A percentile compares a stretch with the other conserved stretches of the same genome.
These are phyloP conservation scores for Suaeda aralocaspica DNA, from an alignment of 148 eudicot genomes.

Conservation along the genomic window DNA sequence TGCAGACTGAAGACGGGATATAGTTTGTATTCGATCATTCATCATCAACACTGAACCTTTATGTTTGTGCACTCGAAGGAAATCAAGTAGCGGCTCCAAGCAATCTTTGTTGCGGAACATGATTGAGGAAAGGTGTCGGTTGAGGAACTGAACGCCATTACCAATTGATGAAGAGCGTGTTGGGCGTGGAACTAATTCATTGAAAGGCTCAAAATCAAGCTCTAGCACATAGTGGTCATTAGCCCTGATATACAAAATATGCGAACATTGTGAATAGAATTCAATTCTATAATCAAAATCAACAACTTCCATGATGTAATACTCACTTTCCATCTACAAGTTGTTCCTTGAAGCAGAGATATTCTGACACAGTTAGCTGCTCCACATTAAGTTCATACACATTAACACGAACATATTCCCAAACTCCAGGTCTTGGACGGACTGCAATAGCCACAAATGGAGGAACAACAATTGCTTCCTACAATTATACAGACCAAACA, in stretches of 20 bases:
- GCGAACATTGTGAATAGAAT: not conserved
- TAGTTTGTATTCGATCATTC: conserved; percentile 72
- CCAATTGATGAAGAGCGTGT: conserved; percentile 90
- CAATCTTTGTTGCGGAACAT: conserved; percentile 91
- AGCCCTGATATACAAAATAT: conserved; percentile 27
- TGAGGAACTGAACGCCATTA: conserved; percentile 96
- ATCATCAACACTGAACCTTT: conserved; percentile 92
- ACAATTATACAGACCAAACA: conserved; percentile 16
- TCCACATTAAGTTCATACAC: conserved; percentile 82
- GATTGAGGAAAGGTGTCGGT: conserved; percentile 86
- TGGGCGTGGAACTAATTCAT: conserved; percentile 81
- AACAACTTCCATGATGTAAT: conserved; percentile 12
- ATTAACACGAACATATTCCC: conserved; percentile 94
- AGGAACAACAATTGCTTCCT: conserved; percentile 96
- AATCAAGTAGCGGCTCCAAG: conserved; percentile 88
- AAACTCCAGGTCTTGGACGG: conserved; percentile 97
- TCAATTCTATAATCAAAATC: not conserved
- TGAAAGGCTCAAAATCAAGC: conserved; percentile 94
- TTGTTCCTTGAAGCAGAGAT: conserved; percentile 88
- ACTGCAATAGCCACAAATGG: conserved; percentile 92
- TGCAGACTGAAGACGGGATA: conserved; percentile 68
- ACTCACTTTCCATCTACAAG: conserved; percentile 80
- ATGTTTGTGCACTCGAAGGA: conserved; percentile 80
- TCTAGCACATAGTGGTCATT: conserved; percentile 62
- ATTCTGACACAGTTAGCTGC: conserved; percentile 73